Evolutionary conservation across 345 rosid species (phyloP), one percentile per base, ranked within the genome.

Genomic region (Mercurialis annua): DNA sequence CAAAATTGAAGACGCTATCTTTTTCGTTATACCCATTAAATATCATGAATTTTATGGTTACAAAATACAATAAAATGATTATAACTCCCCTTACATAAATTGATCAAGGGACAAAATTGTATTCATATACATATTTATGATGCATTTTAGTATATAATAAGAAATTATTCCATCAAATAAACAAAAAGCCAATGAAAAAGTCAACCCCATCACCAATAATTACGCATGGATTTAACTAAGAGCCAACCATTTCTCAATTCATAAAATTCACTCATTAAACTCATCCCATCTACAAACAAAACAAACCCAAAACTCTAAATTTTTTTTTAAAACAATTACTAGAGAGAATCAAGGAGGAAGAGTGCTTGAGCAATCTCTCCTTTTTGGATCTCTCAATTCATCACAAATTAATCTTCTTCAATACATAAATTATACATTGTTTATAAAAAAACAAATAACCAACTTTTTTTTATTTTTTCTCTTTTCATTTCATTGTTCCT

Each of bases 201-300:
- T 70, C 67, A 70, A 70, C 53, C 47, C 57, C 16, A 16, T 31
- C 9, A 54, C 30, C 68, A 46, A 46, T 21, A 31, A 71, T 71
- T 46, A n/a, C 67, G 74, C 74, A 46, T 69, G 46, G 26, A 10
- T 50, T 56, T 2, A 24, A 26, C 63, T 53, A 55, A 46, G 54
- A 62, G 63, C 68, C 44, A 31, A 23, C 73, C 55, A 70, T 36
- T 50, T 36, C 33, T 36, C 29, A 69, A 48, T 23, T 33, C 29
- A 29, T 26, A 34, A 15, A 43, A 9, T 3, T 44, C 54, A 44
- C 10, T 44, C 34, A 44, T 16, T 29, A 54, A 44, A 17, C 44
- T 15, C n/a, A n/a, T 18, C 29, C 44, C 17, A 27, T 11, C 40
- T 24, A 36, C 36, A 30, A 68, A 24, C 9, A 16, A 34, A 2